phyloP scores from a whole-genome alignment of 73 alveolate genomes.

The Paraurostyla sp. region DNA sequence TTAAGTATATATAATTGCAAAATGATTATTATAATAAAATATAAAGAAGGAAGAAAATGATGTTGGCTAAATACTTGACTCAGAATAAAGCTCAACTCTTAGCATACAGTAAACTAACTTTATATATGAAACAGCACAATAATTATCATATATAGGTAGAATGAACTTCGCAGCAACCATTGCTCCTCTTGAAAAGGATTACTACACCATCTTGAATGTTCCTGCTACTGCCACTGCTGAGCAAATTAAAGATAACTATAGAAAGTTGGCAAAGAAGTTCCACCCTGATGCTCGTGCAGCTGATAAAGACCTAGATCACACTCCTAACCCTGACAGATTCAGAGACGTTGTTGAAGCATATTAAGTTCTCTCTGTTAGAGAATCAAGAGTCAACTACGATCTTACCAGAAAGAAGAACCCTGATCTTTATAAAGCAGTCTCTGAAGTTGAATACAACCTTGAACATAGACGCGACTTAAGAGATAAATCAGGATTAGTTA shows the following conservation, averaged over 20 bases:
- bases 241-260: slow-evolving; percentile 83
- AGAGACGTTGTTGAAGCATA: slow-evolving; percentile 93
- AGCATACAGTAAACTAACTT: background rate
- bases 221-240: slow-evolving; percentile 79
- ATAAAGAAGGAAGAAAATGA: slow-evolving; percentile 18
- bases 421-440: slow-evolving; percentile 5
- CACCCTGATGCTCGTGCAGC: slow-evolving; percentile 85
- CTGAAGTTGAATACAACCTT: slow-evolving; percentile 21
- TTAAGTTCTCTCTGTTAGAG: slow-evolving; percentile 81
- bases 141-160: too few relatives aligned
- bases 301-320: slow-evolving; percentile 33
- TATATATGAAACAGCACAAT: too few relatives aligned
- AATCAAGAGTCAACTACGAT: slow-evolving; percentile 86
- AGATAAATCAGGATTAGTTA: slow-evolving; percentile 36
- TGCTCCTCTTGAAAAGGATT: slow-evolving; percentile 71
- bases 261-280: slow-evolving; percentile 81
- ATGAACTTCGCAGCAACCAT: slow-evolving; percentile 40
- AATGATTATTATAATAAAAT: background rate
- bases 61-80: slow-evolving; percentile 26
- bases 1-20: background rate
- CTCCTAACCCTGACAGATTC: slow-evolving; percentile 82
- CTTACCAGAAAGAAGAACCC: slow-evolving; percentile 47
- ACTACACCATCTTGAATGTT: slow-evolving; percentile 80
- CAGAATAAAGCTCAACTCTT: slow-evolving; percentile 16
- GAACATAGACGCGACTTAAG: slow-evolving; percentile 1